Base-by-base conservation (phyloP, 139 green algal species). In the Gonium pectorale region DNA sequence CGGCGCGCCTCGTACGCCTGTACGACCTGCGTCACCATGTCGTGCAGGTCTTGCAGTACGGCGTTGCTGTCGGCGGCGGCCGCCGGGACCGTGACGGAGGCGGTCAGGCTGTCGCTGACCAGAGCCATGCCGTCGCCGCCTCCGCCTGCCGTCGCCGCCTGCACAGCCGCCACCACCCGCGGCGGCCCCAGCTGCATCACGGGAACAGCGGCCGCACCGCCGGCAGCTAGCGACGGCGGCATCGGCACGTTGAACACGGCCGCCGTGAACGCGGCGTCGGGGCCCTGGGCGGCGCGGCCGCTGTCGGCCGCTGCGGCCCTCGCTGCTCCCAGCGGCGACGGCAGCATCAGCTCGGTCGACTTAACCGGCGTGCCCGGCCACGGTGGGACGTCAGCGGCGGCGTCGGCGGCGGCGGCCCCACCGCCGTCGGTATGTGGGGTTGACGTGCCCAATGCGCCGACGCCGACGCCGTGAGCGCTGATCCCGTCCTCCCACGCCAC, bases 31-130 rank as follows among this genome's bases (percentile, higher is more conserved):
- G 46, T 38, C 2, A 82, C 43, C 75, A 82, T 82, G 38, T 40
- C 44, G 41, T 71, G 75, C 3, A 82, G 75, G 75, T 82, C 75
- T 59, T 71, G 75, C 24, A 82, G 75, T 35, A 71, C 54, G 54
- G 73, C 37, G 21, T 54, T 37, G 54, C 54, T 54, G 38, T 22
- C 73, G 52, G 73, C 52, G 54, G 73, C 37, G 54, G 35, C 33
- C 24, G 73, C 54, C 2, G 52, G 52, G 29, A 81, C 54, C 1
- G 52, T 81, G 73, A 37, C 54, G 73, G 73, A 81, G 52, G 73
- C 73, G 52, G 73, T 69, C 13, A 81, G 51, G 13, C 35, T 41
- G 7, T 54, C 69, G 35, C 37, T 81, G 37, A 26, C 54, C 17
- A 67, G 31, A 52, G 52, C 54, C 19, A 21, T 29, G 51, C 52